Evolutionary conservation across 345 rosid species (phyloP).

Genomic region (Tarenaya hassleriana): DNA sequence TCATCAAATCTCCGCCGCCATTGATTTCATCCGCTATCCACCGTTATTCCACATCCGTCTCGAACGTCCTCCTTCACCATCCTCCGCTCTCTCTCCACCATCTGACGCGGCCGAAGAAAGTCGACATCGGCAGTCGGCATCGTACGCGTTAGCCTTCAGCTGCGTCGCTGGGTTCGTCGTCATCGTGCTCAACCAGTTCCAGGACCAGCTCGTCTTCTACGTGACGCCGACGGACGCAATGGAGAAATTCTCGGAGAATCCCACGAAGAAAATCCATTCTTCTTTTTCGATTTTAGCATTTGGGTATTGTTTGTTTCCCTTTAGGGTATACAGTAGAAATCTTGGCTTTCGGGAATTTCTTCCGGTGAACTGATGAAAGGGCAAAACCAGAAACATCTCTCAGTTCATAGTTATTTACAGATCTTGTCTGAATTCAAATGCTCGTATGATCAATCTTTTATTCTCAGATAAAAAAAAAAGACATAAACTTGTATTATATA

Average conservation of each 20-base stretch:
- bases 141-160: constrained; percentile 82
- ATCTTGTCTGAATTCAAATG: too few species aligned
- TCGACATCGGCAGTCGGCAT: constrained; percentile 88
- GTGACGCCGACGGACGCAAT: constrained; percentile 80
- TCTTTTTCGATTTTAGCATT: constrained; percentile 9
- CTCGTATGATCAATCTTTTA: too few species aligned
- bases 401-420: too few species aligned
- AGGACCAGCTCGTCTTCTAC: constrained; percentile 85
- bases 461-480: too few species aligned
- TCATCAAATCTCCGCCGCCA: constrained; percentile 22
- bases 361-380: too few species aligned
- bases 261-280: constrained; percentile 34
- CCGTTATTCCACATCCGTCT: constrained; percentile 19
- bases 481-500: too few species aligned
- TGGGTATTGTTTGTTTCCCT: constrained; percentile 2
- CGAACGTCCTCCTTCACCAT: constrained; percentile 20
- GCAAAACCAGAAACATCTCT: too few species aligned
- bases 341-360: too few species aligned
- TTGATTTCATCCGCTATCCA: constrained; percentile 24
- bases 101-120: constrained; percentile 49
- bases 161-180: constrained; percentile 84
- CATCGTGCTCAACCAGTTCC: constrained; percentile 73
- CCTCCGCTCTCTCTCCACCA: constrained; percentile 53
- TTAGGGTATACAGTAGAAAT: too few species aligned
- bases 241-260: constrained; percentile 63